phyloP scores from a whole-genome alignment of 2,329 filamentous ascomycete genomes.

The Colletotrichum camelliae region DNA sequence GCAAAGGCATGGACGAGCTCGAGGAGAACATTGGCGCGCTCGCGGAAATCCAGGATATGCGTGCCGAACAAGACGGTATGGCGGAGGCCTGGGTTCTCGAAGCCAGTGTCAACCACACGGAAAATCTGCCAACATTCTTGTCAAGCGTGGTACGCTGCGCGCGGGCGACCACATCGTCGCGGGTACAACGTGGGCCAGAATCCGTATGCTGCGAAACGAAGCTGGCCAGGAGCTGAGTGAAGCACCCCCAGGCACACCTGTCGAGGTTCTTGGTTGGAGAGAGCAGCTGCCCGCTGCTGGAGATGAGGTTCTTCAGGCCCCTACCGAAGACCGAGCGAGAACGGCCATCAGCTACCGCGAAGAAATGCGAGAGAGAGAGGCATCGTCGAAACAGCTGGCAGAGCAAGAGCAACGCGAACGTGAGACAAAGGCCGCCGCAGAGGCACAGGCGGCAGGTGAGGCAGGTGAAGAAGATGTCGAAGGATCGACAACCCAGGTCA shows the following conservation, averaged over 20 bases:
- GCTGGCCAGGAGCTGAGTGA: conserved; percentile 74
- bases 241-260: conserved; percentile 85
- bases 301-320: conserved; percentile 84
- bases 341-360: conserved; percentile 77
- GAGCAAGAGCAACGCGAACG: conserved; percentile 70
- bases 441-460: conserved; percentile 38
- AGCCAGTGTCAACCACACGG: conserved; percentile 83
- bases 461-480: conserved; percentile 41
- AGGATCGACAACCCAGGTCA: conserved; percentile 48
- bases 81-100: conserved; percentile 96
- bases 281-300: conserved; percentile 82
- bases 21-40: conserved; percentile 90
- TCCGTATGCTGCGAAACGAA: conserved; percentile 87
- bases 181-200: conserved; percentile 84
- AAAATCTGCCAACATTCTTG: conserved; percentile 85
- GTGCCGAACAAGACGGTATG: conserved; percentile 76
- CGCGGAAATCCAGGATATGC: conserved; percentile 88
- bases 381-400: conserved; percentile 84
- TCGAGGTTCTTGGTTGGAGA: conserved; percentile 95
- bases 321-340: conserved; percentile 79
- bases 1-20: conserved; percentile 86
- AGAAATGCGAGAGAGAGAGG: conserved; percentile 73
- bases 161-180: conserved; percentile 85
- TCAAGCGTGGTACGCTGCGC: conserved; percentile 85
- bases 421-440: conserved; percentile 48